Conservation (phyloP, 1,139 yeast species). For the Taphrina pruni region DNA sequence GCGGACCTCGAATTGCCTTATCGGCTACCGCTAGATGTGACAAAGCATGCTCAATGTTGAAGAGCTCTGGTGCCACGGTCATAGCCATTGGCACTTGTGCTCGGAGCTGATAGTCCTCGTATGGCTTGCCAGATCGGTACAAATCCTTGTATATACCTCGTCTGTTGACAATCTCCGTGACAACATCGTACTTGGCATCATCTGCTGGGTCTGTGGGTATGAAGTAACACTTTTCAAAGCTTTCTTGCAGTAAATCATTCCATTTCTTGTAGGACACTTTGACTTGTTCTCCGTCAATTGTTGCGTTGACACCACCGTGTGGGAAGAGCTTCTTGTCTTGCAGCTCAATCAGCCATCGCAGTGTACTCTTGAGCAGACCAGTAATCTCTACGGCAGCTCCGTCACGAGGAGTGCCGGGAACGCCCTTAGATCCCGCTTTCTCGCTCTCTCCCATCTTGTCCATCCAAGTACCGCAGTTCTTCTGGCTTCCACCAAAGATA, state of each 20-base stretch:
- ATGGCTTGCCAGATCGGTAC: conserved; percentile 78
- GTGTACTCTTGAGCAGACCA: conserved; percentile 81
- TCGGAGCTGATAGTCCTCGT: conserved; percentile 90
- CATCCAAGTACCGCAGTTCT: conserved; percentile 99
- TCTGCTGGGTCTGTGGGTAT: conserved; percentile 71
- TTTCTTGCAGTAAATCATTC: conserved; percentile 70
- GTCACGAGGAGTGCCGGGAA: conserved; percentile 96
- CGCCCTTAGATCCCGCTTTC: conserved; percentile 80
- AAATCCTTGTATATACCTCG: conserved; percentile 94
- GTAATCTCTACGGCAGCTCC: conserved; percentile 95
- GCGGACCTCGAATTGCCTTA: conserved; percentile 75
- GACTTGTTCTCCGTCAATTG: conserved; percentile 66
- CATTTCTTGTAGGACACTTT: conserved; percentile 65
- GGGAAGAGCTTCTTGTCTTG: conserved; percentile 62
- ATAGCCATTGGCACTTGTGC: conserved; percentile 93
- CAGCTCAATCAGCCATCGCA: conserved; percentile 76
- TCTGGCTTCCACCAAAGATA: conserved; percentile 87
- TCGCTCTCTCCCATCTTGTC: conserved; percentile 98
- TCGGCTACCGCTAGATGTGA: conserved; percentile 76
- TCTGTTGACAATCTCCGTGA: conserved; percentile 72
- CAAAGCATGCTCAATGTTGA: conserved; percentile 65
- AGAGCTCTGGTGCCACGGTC: conserved; percentile 91
- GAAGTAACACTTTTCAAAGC: conserved; percentile 79
- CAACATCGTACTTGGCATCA: conserved; percentile 64
- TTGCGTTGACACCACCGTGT: conserved; percentile 52